phyloP scores from a whole-genome alignment of 2,329 filamentous ascomycete species.

The Eutypella sp. region DNA sequence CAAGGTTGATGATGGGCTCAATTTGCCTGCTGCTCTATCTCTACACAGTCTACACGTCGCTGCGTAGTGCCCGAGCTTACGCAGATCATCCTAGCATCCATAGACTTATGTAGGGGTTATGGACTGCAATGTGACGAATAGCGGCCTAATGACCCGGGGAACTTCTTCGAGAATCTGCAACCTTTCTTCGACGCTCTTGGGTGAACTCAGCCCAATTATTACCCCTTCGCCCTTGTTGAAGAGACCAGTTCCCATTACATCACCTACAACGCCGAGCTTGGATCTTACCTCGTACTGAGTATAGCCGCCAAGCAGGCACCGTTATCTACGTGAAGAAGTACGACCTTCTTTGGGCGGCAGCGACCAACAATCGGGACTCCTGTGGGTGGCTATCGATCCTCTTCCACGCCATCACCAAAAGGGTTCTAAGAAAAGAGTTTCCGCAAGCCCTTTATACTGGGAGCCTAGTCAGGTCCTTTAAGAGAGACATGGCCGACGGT shows the following conservation, averaged over 20 bases:
- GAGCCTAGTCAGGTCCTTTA: background rate
- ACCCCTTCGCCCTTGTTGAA: background rate
- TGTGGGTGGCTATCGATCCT: background rate
- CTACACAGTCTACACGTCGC: background rate
- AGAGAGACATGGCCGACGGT: background rate
- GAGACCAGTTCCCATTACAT: background rate
- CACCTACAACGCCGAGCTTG: background rate
- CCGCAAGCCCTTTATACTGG: background rate
- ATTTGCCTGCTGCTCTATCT: background rate
- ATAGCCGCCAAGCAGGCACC: background rate
- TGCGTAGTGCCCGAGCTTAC: background rate
- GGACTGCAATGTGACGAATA: background rate
- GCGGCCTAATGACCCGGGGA: background rate
- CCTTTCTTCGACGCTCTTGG: background rate
- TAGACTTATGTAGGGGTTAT: background rate
- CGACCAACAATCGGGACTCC: background rate
- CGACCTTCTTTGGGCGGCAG: background rate
- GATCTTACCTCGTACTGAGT: background rate
- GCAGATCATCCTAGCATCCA: background rate
- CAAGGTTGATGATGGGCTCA: background rate
- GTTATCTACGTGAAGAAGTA: background rate
- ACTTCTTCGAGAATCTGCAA: background rate
- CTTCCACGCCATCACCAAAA: background rate
- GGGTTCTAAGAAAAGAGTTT: background rate
- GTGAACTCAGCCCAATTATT: background rate